Conservation (phyloP, 2,329 filamentous ascomycete genomes). For the Sclerotinia spermophila region DNA sequence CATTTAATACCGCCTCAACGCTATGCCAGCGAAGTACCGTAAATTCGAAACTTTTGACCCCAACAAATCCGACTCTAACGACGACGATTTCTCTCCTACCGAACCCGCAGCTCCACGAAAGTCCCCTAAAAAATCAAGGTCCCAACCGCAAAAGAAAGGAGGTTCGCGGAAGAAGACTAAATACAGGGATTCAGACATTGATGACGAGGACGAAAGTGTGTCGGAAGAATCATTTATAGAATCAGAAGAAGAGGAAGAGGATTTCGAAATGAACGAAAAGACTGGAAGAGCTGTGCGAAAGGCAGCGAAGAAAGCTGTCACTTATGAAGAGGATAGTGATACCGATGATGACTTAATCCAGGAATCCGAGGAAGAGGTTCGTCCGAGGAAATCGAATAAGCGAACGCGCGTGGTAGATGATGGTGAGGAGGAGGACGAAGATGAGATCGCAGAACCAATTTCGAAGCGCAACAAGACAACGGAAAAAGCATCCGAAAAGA, state of each 20-base stretch:
- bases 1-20: slow-evolving; percentile 8
- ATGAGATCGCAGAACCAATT: slow-evolving; percentile 21
- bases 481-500: slow-evolving; percentile 9
- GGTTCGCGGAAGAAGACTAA: slow-evolving; percentile 41
- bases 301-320: slow-evolving; percentile 45
- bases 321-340: slow-evolving; percentile 47
- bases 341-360: slow-evolving; percentile 39
- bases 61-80: slow-evolving; percentile 63
- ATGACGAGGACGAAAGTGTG: slow-evolving; percentile 51
- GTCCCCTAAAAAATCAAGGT: slow-evolving; percentile 41
- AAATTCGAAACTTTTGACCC: slow-evolving; percentile 63
- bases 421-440: slow-evolving; percentile 33
- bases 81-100: slow-evolving; percentile 61
- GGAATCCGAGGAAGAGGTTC: slow-evolving; percentile 29
- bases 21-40: slow-evolving; percentile 39
- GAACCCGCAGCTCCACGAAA: slow-evolving; percentile 46
- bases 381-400: slow-evolving; percentile 29
- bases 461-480: slow-evolving; percentile 12
- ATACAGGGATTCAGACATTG: slow-evolving; percentile 60
- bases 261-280: slow-evolving; percentile 44
- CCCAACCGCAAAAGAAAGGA: slow-evolving; percentile 30
- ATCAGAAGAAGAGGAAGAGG: slow-evolving; percentile 40
- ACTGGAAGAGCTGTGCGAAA: slow-evolving; percentile 50
- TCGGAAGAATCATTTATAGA: slow-evolving; percentile 49
- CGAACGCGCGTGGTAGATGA: slow-evolving; percentile 26